Conservation (phyloP, 352 stramenopile species). For the Phytophthora kernoviae region DNA sequence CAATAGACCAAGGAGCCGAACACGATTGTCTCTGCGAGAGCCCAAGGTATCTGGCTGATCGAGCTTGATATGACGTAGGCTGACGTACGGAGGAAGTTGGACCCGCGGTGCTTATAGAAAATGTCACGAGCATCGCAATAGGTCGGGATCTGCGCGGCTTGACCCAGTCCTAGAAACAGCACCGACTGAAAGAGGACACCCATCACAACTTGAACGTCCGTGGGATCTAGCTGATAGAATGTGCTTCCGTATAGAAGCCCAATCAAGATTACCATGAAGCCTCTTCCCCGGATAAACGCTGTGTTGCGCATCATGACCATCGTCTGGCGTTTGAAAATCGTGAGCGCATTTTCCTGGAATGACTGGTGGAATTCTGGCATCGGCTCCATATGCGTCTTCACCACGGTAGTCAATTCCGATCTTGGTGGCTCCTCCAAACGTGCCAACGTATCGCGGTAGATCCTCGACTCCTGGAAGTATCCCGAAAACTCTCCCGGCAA, state of each 20-base stretch:
- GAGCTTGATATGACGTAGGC: conserved; percentile 62
- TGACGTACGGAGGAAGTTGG: conserved; percentile 73
- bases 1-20: conserved; percentile 82
- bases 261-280: conserved; percentile 46
- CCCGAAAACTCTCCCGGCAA: conserved; percentile 24
- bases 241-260: conserved; percentile 39
- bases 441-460: conserved; percentile 42
- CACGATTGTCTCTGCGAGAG: conserved; percentile 53
- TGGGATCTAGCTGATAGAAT: conserved; percentile 44
- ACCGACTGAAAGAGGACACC: conserved; percentile 81
- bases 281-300: conserved; percentile 33
- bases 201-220: conserved; percentile 44
- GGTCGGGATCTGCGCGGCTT: conserved; percentile 71
- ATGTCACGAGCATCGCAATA: conserved; percentile 56
- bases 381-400: conserved; percentile 80
- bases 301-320: conserved; percentile 54
- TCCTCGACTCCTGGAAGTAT: conserved; percentile 22
- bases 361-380: conserved; percentile 31
- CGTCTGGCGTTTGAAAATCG: conserved; percentile 44
- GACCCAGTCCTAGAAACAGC: conserved; percentile 72
- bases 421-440: conserved; percentile 89
- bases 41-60: conserved; percentile 38
- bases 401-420: conserved; percentile 75
- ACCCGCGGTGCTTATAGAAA: conserved; percentile 82
- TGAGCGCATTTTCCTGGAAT: conserved; percentile 20